Conservation (phyloP, 495 filamentous ascomycete species). For the Aspergillus carlsbadensis region DNA sequence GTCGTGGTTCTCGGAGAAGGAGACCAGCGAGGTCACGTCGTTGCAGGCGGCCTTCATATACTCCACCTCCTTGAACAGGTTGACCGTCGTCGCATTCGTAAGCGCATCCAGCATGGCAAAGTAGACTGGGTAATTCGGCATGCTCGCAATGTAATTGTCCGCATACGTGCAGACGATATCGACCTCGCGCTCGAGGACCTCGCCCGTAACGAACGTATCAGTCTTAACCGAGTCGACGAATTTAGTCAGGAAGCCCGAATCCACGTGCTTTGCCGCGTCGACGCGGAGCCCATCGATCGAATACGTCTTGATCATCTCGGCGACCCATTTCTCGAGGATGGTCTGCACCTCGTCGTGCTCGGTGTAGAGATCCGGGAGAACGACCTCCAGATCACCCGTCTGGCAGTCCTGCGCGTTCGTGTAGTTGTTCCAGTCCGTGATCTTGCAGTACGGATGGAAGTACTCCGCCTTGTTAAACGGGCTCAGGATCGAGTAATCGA, state of each 20-base stretch:
- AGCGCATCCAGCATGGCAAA: constrained; percentile 12
- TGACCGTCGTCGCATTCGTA: background rate
- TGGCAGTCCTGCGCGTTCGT: constrained; percentile 46
- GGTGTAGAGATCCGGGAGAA: constrained; percentile 64
- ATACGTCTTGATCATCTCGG: constrained; percentile 57
- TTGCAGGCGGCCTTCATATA: constrained; percentile 28
- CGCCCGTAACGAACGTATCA: constrained; percentile 8
- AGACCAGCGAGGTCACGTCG: constrained; percentile 54
- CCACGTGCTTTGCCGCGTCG: constrained; percentile 63
- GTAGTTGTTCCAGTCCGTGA: constrained; percentile 39
- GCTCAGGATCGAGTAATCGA: constrained; percentile 54
- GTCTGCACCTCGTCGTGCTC: constrained; percentile 50
- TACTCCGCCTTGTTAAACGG: constrained; percentile 60
- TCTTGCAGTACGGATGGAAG: constrained; percentile 59
- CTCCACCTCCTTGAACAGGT: background rate
- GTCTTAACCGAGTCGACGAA: constrained; percentile 21
- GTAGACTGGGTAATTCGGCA: constrained; percentile 33
- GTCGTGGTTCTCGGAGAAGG: constrained; percentile 73
- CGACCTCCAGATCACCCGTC: constrained; percentile 54
- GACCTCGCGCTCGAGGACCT: constrained; percentile 7
- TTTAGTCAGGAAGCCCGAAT: constrained; percentile 49
- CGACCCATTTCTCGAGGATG: constrained; percentile 59
- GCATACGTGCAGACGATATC: constrained; percentile 7
- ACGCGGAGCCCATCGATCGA: constrained; percentile 70
- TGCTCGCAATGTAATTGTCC: constrained; percentile 17